Conservation (phyloP, 148 eudicot species). For the Fagopyrum tataricum region DNA sequence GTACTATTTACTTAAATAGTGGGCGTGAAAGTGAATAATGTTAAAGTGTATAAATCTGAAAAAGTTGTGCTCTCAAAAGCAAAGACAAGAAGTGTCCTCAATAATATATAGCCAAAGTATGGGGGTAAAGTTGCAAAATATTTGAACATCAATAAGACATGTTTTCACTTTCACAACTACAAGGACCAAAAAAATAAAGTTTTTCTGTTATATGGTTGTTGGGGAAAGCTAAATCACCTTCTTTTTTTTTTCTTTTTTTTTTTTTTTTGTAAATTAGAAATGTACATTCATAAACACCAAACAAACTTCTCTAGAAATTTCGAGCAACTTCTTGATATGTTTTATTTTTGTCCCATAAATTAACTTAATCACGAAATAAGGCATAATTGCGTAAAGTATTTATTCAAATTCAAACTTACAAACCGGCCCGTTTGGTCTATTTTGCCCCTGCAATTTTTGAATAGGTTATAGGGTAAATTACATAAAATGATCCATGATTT, state of each 20-base stretch:
- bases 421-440: too few relatives aligned
- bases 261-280: too few relatives aligned
- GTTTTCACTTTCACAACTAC: neutral
- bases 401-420: too few relatives aligned
- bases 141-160: neutral
- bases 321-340: too few relatives aligned
- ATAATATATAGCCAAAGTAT: neutral
- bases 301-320: too few relatives aligned
- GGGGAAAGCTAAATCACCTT: neutral
- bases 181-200: neutral
- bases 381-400: too few relatives aligned
- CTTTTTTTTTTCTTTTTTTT: neutral
- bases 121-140: neutral
- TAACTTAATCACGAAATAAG: too few relatives aligned
- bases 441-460: too few relatives aligned
- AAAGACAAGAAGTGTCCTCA: neutral
- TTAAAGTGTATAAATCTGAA: neutral
- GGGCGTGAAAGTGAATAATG: neutral
- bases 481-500: too few relatives aligned
- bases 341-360: too few relatives aligned
- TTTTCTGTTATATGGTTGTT: neutral
- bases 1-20: too few relatives aligned
- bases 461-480: too few relatives aligned
- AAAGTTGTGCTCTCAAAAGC: constrained; percentile 3
- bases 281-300: neutral